Evolutionary conservation across 2,329 filamentous ascomycete species (phyloP), one percentile per base, ranked within the genome.

Genomic region (Alternaria consortialis): DNA sequence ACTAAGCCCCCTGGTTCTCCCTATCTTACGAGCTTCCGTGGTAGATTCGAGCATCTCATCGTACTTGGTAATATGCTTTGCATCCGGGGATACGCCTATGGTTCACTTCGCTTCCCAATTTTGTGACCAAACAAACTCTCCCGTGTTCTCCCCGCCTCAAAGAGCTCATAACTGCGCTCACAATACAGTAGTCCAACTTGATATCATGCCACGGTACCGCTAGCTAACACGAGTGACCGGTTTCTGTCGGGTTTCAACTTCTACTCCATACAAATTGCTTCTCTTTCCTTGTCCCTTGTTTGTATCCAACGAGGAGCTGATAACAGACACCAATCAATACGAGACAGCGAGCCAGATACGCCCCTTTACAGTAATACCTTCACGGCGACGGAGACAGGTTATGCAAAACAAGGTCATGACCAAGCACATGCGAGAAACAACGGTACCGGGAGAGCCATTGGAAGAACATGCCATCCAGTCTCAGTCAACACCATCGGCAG

Each of bases 401-500:
- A 25, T 11, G 20, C 31, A 25, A 25, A 32, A 50, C 20, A 25
- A 27, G 13, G 20, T 7, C 20, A 50, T 50, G 46, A 8, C 20
- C 23, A 12, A 23, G 17, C 46, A 36, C 7, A n/a, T 23, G 13
- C 5, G 2, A 6, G 12, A 36, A 20, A 50, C 25, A 8, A 27
- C 13, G 23, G 11, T 32, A 37, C 31, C 29, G 15, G 56, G 25
- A 39, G 50, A 15, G 34, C 39, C 3, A 25, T 47, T 20, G 12
- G 23, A 44, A n/a, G 50, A 58, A 17, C 20, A 36, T 20, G 7
- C 37, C 15, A 23, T 44, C 2, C 48, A 13, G 5, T 17, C 42
- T 3, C 36, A 53, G 27, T 23, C 23, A 12, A 44, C 27, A 25
- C 32, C 29, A 27, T 43, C 54, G 12, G 57, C 60, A 20, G 65